Conservation (phyloP, 768 basidiomycete species). For the Leccinum longicurvipes region DNA sequence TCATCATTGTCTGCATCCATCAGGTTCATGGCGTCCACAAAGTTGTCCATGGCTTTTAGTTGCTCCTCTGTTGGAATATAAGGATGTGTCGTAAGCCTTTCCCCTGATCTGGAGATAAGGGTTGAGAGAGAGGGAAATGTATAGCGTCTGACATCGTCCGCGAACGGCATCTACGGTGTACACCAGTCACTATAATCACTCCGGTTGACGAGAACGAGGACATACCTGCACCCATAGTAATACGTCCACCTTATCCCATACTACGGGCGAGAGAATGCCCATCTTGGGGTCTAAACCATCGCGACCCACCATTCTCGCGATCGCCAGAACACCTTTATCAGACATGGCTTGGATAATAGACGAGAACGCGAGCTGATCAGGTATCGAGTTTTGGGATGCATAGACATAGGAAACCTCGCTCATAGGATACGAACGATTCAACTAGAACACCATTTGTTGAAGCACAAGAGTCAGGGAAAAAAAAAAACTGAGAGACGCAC, state of each 20-base stretch:
- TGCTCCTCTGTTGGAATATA: slow-evolving; percentile 80
- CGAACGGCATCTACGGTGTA: slow-evolving; percentile 83
- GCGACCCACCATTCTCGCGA: slow-evolving; percentile 76
- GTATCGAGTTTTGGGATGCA: slow-evolving; percentile 62
- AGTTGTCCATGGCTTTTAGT: slow-evolving; percentile 75
- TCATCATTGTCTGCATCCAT: slow-evolving; percentile 74
- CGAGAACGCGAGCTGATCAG: slow-evolving; percentile 81
- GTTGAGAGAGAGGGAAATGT: slow-evolving; percentile 78
- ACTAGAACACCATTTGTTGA: slow-evolving; percentile 39
- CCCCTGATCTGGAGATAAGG: slow-evolving; percentile 73
- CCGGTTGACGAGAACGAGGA: neutral
- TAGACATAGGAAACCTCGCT: slow-evolving; percentile 85
- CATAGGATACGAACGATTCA: slow-evolving; percentile 79
- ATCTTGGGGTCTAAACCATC: slow-evolving; percentile 81
- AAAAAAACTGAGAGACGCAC: slow-evolving; percentile 38
- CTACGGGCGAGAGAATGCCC: slow-evolving; percentile 67
- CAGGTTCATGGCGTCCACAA: slow-evolving; percentile 89
- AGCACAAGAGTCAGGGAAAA: neutral
- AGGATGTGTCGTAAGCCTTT: slow-evolving; percentile 69
- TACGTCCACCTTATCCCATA: slow-evolving; percentile 69
- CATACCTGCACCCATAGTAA: slow-evolving; percentile 80
- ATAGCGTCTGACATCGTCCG: slow-evolving; percentile 88
- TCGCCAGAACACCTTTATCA: slow-evolving; percentile 61
- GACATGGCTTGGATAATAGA: slow-evolving; percentile 83
- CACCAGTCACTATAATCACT: neutral